These are phyloP conservation scores for Camellia sinensis DNA, from an alignment of 148 eudicot species.

Conservation along the genomic window DNA sequence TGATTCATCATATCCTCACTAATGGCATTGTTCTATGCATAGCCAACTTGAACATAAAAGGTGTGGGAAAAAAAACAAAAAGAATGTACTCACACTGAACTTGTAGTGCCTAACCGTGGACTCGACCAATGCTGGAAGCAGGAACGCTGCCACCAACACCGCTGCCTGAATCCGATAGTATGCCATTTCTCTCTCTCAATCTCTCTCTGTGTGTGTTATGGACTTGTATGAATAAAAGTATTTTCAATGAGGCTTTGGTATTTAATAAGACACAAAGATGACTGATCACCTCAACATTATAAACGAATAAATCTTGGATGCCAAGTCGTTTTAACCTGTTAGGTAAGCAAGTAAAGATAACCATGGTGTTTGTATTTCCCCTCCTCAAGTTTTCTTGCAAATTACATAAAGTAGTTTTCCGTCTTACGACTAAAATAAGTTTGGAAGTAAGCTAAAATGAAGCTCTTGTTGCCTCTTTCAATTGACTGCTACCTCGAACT, in stretches of 20 bases:
- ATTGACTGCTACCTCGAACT: slow-evolving; percentile 10
- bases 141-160: slow-evolving; percentile 28
- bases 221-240: too few relatives aligned
- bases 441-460: slow-evolving; percentile 9
- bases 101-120: slow-evolving; percentile 54
- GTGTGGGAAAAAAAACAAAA: too few relatives aligned
- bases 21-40: neutral
- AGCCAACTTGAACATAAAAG: neutral
- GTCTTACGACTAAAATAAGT: neutral
- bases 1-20: too few relatives aligned
- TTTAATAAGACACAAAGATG: neutral
- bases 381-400: slow-evolving; percentile 37
- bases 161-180: slow-evolving; percentile 28
- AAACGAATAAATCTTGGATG: slow-evolving; percentile 27
- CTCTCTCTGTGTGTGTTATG: neutral
- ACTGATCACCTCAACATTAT: slow-evolving; percentile 26
- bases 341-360: slow-evolving; percentile 46
- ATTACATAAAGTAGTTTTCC: slow-evolving; percentile 46
- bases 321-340: slow-evolving; percentile 62
- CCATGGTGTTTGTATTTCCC: neutral
- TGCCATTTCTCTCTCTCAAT: slow-evolving; percentile 7
- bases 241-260: too few relatives aligned
- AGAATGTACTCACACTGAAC: slow-evolving; percentile 50
- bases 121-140: slow-evolving; percentile 39
- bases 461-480: neutral